A percentile compares a stretch with the other conserved stretches of the same genome.
phyloP scores from a whole-genome alignment of 441 rosid species.

The Breynia disticha region DNA sequence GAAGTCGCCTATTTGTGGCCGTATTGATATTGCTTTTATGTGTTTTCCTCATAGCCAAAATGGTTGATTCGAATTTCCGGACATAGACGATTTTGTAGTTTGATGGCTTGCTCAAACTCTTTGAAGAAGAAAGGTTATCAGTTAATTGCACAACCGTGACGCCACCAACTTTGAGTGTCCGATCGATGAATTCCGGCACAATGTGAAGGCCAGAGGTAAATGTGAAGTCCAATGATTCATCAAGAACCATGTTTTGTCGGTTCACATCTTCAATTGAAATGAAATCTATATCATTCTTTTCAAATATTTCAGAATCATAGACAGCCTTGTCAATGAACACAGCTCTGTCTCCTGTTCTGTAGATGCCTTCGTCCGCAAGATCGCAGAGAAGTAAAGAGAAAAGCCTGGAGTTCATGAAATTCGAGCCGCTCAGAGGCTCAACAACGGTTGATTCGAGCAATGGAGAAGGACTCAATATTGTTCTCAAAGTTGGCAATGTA shows the following conservation, averaged over 20 bases:
- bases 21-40: constrained; percentile 5
- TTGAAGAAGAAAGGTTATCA: constrained; percentile 18
- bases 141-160: constrained; percentile 29
- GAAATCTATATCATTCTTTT: constrained; percentile 23
- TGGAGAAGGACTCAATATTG: constrained; percentile 10
- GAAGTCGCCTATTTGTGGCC: constrained; percentile 28
- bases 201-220: constrained; percentile 25
- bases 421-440: constrained; percentile 9
- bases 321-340: constrained; percentile 28
- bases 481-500: constrained; percentile 21
- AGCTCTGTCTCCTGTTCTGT: constrained; percentile 28
- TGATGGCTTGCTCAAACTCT: constrained; percentile 23
- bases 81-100: constrained; percentile 45
- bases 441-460: neutral
- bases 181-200: constrained; percentile 39
- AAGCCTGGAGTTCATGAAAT: constrained; percentile 12
- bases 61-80: constrained; percentile 24
- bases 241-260: constrained; percentile 23
- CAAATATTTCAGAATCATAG: constrained; percentile 26
- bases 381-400: constrained; percentile 37
- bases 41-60: constrained; percentile 44
- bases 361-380: constrained; percentile 48
- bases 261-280: constrained; percentile 33
- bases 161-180: constrained; percentile 49
- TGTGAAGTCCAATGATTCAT: constrained; percentile 33